Percentiles rank a stretch among this genome's conserved stretches.
Conservation (phyloP, 1,284 basidiomycete genomes). For the Marasmius fiardii region DNA sequence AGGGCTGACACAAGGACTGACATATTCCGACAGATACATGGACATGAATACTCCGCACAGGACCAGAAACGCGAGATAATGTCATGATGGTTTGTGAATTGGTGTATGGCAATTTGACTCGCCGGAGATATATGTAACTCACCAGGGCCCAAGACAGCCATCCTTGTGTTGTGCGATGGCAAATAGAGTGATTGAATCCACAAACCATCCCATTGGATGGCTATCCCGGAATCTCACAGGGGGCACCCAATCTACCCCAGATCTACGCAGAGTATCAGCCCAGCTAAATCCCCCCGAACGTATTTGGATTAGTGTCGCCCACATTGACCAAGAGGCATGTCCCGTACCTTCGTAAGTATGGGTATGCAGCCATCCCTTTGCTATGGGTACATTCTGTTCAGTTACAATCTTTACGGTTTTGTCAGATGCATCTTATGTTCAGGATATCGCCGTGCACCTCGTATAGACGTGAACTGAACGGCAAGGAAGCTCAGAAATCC, state of each 20-base stretch:
- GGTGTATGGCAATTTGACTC: slow-evolving; percentile 45
- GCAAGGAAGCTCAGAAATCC: slow-evolving; percentile 77
- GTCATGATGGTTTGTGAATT: slow-evolving; percentile 64
- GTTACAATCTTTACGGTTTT: not conserved
- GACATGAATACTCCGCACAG: slow-evolving; percentile 66
- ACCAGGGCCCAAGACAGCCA: slow-evolving; percentile 76
- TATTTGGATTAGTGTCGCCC: slow-evolving; percentile 76
- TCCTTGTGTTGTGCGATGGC: slow-evolving; percentile 64
- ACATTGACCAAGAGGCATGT: slow-evolving; percentile 48
- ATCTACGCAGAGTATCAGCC: slow-evolving; percentile 12
- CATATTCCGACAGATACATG: slow-evolving; percentile 69
- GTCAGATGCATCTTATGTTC: not conserved
- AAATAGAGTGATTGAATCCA: slow-evolving; percentile 67
- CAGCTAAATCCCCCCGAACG: slow-evolving; percentile 39
- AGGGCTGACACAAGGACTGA: no score
- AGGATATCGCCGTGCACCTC: slow-evolving; percentile 37
- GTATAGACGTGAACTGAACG: slow-evolving; percentile 79
- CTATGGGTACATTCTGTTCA: slow-evolving; percentile 80
- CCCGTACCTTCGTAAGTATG: slow-evolving; percentile 68
- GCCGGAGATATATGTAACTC: slow-evolving; percentile 21
- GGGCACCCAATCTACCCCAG: slow-evolving; percentile 56
- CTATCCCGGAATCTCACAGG: slow-evolving; percentile 73
- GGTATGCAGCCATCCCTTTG: slow-evolving; percentile 79
- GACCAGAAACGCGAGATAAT: slow-evolving; percentile 46
- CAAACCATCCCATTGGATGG: slow-evolving; percentile 63